Conservation (phyloP, 2,329 filamentous ascomycete species). For the Diaporthe longicolla region DNA sequence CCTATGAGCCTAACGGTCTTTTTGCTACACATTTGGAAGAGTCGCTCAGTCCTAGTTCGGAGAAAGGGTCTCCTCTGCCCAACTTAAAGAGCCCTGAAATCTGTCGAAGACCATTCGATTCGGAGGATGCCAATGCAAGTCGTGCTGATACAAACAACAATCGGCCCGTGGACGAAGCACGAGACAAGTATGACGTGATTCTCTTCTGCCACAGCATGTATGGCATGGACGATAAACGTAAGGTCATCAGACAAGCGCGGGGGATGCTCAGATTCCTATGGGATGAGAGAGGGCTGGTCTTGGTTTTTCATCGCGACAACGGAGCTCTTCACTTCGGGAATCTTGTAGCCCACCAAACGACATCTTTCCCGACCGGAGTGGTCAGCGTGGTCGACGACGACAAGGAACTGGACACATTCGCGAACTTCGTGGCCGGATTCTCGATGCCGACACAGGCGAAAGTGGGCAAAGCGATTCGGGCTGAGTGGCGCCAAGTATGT, state of each 20-base stretch:
- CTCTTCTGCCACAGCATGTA: slow-evolving; percentile 77
- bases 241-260: slow-evolving; percentile 62
- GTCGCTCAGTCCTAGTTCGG: slow-evolving; percentile 53
- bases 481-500: slow-evolving; percentile 66
- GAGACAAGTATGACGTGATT: slow-evolving; percentile 65
- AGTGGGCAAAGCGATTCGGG: slow-evolving; percentile 50
- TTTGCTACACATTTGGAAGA: slow-evolving; percentile 61
- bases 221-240: slow-evolving; percentile 65
- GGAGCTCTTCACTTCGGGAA: slow-evolving; percentile 58
- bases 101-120: slow-evolving; percentile 55
- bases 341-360: slow-evolving; percentile 63
- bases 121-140: slow-evolving; percentile 47
- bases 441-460: slow-evolving; percentile 50
- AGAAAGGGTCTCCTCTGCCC: slow-evolving; percentile 56
- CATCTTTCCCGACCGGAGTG: slow-evolving; percentile 61
- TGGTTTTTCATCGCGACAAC: slow-evolving; percentile 68
- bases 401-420: slow-evolving; percentile 63
- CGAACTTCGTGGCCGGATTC: slow-evolving; percentile 66
- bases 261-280: slow-evolving; percentile 57
- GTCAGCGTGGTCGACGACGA: slow-evolving; percentile 61
- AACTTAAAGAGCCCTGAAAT: slow-evolving; percentile 58
- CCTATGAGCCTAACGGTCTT: slow-evolving; percentile 66
- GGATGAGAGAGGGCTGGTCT: slow-evolving; percentile 59
- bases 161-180: slow-evolving; percentile 40
- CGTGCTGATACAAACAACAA: slow-evolving; percentile 42